Base-by-base conservation (phyloP, 805 yeast species). In the Ogataea salicorniae region DNA sequence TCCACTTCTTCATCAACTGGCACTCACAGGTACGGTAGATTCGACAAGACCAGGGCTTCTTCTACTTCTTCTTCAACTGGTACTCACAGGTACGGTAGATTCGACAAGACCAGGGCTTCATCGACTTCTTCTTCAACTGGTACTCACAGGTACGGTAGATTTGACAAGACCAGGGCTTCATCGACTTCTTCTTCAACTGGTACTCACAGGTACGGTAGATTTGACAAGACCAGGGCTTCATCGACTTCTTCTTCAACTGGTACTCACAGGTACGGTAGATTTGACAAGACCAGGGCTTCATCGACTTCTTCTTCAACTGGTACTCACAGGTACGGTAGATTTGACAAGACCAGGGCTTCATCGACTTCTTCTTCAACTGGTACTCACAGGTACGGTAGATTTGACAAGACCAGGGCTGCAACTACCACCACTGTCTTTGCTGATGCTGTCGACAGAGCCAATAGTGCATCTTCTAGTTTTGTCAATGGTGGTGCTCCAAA, bases 11-110 rank as follows among this genome's bases (percentile, higher is more conserved):
- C 74, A 6, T 59, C 52, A 34, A 54, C 58, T 60, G 66, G 68
- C 34, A 74, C 79, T 46, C 79, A 73, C 67, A 68, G 61, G 50
- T 63, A 65, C 54, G 81, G 81, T 46, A 68, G 71, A 59, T 77
- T 76, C 55, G 70, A 77, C 70, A 74, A 77, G 66, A 76, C 80
- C 47, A 56, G 62, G 55, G 48, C 50, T 15, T 50, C 67, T 2
- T 48, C 64, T 41, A 51, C 62, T 16, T 50, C 76, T 3, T 49
- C 69, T 16, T 53, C 66, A 15, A 65, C 76, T 48, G 73, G 75
- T 49, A 79, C 84, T 42, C 82, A 81, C 70, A 74, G 65, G 54
- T 70, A 70, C 53, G 87, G 87, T 55, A 73, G 72, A 60, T 79
- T 79, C 61, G 73, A 79, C 72, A 74, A 73, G 60, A 73, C 77